phyloP scores from a whole-genome alignment of 371 early-diverging fungal genomes.

The Actinomortierella ambigua region DNA sequence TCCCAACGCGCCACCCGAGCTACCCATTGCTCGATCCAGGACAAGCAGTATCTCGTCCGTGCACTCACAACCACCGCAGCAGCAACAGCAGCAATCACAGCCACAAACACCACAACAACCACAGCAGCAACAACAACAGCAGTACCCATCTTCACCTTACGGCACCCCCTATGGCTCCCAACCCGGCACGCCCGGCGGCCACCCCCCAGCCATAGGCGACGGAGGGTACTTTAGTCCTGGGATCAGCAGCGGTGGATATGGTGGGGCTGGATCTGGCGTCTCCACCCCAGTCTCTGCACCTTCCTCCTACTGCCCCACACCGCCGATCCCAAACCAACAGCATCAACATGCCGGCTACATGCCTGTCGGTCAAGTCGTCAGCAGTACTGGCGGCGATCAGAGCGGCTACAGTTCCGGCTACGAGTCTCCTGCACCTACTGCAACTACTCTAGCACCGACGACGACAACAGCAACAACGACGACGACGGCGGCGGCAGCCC shows the following conservation, averaged over 20 bases:
- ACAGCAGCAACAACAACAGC: conserved; percentile 13
- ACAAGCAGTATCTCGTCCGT: conserved; percentile 32
- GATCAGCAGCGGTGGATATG: not conserved
- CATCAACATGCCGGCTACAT: conserved; percentile 7
- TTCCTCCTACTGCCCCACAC: conserved; percentile 11
- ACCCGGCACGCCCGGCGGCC: conserved; percentile 26
- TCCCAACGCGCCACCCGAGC: conserved; percentile 28
- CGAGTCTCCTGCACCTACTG: conserved; percentile 9
- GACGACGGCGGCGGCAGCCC: no score
- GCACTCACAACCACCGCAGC: conserved; percentile 30
- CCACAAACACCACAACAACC: not conserved
- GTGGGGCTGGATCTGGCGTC: conserved; percentile 19
- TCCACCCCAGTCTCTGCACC: conserved; percentile 15
- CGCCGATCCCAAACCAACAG: conserved; percentile 16
- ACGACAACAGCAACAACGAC: conserved; percentile 3
- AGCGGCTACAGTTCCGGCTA: conserved; percentile 16
- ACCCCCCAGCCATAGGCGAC: not conserved
- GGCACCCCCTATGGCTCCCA: conserved; percentile 21
- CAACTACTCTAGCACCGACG: conserved; percentile 2
- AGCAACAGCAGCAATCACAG: conserved; percentile 4
- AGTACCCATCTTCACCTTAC: not conserved
- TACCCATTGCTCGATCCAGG: conserved; percentile 30
- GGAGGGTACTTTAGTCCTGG: conserved; percentile 12
- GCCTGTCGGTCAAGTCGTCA: not conserved
- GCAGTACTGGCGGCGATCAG: not conserved